Base-by-base conservation (phyloP, 176 grass and related monocot genomes). In the Chloris gayana region DNA sequence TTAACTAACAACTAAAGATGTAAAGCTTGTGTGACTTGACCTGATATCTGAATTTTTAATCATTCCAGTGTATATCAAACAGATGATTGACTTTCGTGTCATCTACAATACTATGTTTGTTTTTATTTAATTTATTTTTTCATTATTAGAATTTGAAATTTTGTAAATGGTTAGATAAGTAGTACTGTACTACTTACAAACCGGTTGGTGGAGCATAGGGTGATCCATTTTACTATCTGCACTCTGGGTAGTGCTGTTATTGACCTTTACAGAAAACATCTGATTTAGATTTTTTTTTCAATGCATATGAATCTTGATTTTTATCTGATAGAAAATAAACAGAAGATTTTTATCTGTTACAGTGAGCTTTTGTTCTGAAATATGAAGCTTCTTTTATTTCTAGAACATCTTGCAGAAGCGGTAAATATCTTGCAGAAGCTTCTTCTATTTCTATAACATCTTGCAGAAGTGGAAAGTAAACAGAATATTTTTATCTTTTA, bases 1-100 rank as follows among this genome's bases (percentile, higher is more conserved):
- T 82, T 77, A 82, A 73, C 72, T 82, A 72, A 47, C 72, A 66
- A 84, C 47, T 85, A 81, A 85, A 72, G 39, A 67, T 82, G 68
- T 67, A 72, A 75, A 81, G 59, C 26, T 78, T 26, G 38, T 31
- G 83, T 78, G 66, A 85, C 71, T 85, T 30, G 83, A 77, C 24
- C 14, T 32, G 85, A 78, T 77, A 78, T 77, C 45, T 73, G 24
- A 67, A 67, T 61, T 64, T 61, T 30, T 82, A 78, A 89, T 82
- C 73, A 61, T 82, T 82, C 39, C 67, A 4, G 58, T 29, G 8
- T 78, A 67, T 50, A 78, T 73, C 57, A 62, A 81, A 42, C 30
- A 72, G 77, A 24, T 65, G 29, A 37, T 77, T 60, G 38, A 77
- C 72, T 73, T 78, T n/a, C n/a, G 50, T 75, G 73, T 64, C 45